A percentile compares a stretch with the other conserved stretches of the same genome.
Evolutionary conservation across 345 rosid species (phyloP).

Genomic region (Garcia nutans): DNA sequence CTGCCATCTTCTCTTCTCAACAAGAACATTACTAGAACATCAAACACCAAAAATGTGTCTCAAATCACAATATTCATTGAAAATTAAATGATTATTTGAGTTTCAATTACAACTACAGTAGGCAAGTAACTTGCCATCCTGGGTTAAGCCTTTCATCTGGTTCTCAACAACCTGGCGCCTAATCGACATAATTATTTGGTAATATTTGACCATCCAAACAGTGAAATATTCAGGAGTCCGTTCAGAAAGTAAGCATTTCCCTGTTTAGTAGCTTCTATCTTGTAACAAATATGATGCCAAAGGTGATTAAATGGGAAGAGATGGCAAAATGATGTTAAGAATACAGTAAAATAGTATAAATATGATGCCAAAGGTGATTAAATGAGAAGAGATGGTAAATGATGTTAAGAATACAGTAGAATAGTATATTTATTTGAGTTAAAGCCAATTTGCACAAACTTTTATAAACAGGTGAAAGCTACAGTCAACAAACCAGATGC

Average conservation of each 20-base stretch:
- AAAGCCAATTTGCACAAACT: not conserved
- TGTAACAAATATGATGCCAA: not conserved
- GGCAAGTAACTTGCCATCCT: not conserved
- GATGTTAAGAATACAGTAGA: not conserved
- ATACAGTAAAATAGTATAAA: too few relatives aligned
- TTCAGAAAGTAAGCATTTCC: not conserved
- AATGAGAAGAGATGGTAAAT: not conserved
- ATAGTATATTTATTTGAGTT: not conserved
- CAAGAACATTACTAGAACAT: not conserved
- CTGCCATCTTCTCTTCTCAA: too few relatives aligned
- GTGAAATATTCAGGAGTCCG: not conserved
- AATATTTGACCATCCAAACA: not conserved
- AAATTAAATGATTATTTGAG: not conserved
- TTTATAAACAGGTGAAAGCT: not conserved
- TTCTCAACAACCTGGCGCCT: not conserved
- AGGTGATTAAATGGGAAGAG: not conserved
- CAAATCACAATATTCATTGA: not conserved
- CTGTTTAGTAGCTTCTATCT: not conserved
- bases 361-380: too few relatives aligned
- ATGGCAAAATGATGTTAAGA: too few relatives aligned
- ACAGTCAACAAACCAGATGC: not conserved
- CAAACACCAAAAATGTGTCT: not conserved
- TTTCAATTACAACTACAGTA: not conserved
- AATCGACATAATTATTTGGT: not conserved
- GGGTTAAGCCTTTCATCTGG: not conserved